Evolutionary conservation across 1,139 yeast genomes (phyloP).

Genomic region (Yamadazyma dendronema): DNA sequence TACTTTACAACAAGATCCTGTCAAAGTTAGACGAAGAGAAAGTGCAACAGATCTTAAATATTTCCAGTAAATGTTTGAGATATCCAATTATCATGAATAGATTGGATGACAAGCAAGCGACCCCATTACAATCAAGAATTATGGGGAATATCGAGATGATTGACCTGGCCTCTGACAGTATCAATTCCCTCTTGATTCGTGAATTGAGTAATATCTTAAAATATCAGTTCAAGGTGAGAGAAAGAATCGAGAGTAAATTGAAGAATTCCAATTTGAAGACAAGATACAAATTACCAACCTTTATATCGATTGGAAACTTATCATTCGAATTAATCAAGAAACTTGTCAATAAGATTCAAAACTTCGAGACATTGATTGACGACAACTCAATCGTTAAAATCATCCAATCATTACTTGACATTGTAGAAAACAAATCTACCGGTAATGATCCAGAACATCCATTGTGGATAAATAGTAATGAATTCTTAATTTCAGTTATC

Average conservation of each 20-base stretch:
- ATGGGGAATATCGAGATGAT: slow-evolving; percentile 37
- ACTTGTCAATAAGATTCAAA: slow-evolving; percentile 30
- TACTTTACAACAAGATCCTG: slow-evolving; percentile 32
- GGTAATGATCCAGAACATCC: slow-evolving; percentile 30
- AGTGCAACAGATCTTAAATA: slow-evolving; percentile 36
- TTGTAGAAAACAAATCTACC: slow-evolving; percentile 30
- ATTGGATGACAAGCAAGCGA: slow-evolving; percentile 48
- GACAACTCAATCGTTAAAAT: slow-evolving; percentile 44
- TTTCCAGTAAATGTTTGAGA: slow-evolving; percentile 59
- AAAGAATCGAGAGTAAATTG: slow-evolving; percentile 44
- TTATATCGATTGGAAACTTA: slow-evolving; percentile 57
- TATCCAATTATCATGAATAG: slow-evolving; percentile 61
- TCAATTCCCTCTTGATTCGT: slow-evolving; percentile 46
- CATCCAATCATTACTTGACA: slow-evolving; percentile 24
- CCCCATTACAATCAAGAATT: slow-evolving; percentile 54
- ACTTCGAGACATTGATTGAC: slow-evolving; percentile 34
- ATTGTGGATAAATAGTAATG: slow-evolving; percentile 47
- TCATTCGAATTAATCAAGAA: slow-evolving; percentile 43
- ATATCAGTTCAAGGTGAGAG: slow-evolving; percentile 60
- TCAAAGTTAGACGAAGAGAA: slow-evolving; percentile 27
- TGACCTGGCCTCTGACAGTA: slow-evolving; percentile 23
- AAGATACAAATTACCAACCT: slow-evolving; percentile 58
- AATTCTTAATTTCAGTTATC: slow-evolving; percentile 26
- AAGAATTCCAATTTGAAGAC: slow-evolving; percentile 24
- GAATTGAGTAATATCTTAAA: slow-evolving; percentile 53